Evolutionary conservation across 2,329 filamentous ascomycete genomes (phyloP).

Genomic region (Rutstroemia sp.): DNA sequence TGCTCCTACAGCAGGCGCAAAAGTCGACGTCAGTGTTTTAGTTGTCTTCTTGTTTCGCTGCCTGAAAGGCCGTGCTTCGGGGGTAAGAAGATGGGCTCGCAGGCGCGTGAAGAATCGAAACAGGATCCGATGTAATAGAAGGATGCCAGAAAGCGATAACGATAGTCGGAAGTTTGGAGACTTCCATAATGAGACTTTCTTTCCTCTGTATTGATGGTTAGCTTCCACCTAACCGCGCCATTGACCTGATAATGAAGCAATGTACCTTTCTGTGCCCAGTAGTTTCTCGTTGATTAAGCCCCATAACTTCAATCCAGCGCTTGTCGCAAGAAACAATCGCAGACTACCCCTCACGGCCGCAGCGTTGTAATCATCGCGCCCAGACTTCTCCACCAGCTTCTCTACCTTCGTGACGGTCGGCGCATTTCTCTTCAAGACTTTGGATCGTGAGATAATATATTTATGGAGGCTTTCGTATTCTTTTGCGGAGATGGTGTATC

Average conservation of each 20-base stretch:
- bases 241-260: too few species aligned
- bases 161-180: conserved; percentile 71
- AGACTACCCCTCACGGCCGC: conserved; percentile 63
- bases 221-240: background rate
- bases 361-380: conserved; percentile 59
- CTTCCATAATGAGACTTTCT: conserved; percentile 49
- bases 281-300: conserved; percentile 44
- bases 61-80: conserved; percentile 75
- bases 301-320: conserved; percentile 56
- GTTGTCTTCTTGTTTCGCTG: conserved; percentile 73
- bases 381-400: conserved; percentile 29
- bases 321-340: conserved; percentile 60
- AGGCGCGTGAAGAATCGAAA: conserved; percentile 83
- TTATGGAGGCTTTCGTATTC: conserved; percentile 83
- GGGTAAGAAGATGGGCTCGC: conserved; percentile 68
- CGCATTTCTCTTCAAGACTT: conserved; percentile 45
- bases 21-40: conserved; percentile 67
- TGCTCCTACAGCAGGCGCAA: conserved; percentile 85
- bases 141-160: conserved; percentile 73
- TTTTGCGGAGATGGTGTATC: conserved; percentile 76
- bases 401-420: conserved; percentile 50
- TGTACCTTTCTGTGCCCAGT: conserved; percentile 31
- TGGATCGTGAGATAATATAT: conserved; percentile 70
- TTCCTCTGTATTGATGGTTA: conserved; percentile 25
- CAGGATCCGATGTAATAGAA: conserved; percentile 81